Conservation (phyloP, 495 filamentous ascomycete species). For the Parmelia sp. region DNA sequence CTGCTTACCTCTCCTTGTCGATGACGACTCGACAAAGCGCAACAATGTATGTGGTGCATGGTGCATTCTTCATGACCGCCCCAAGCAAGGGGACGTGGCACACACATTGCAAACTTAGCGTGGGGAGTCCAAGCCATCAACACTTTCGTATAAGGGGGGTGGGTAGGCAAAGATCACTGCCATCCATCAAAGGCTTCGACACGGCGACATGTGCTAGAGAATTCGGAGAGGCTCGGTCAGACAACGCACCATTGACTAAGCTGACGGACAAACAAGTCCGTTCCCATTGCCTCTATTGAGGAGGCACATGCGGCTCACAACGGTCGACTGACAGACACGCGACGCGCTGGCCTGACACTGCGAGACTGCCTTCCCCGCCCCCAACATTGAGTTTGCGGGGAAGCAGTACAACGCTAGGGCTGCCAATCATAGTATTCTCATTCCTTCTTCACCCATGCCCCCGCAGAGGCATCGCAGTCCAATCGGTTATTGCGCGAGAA, state of each 20-base stretch:
- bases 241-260: neutral
- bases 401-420: neutral
- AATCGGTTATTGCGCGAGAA: neutral
- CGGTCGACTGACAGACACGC: neutral
- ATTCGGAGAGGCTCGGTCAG: neutral
- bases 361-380: conserved; percentile 1
- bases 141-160: neutral
- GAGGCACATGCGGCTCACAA: neutral
- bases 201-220: neutral
- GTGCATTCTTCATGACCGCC: neutral
- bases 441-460: no score
- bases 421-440: neutral
- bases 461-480: no score
- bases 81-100: neutral
- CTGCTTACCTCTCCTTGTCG: neutral
- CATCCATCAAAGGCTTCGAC: neutral
- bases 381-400: neutral
- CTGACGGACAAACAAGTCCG: neutral
- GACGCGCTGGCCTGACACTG: no score
- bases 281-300: neutral
- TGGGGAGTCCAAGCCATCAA: neutral
- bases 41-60: no score
- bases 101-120: neutral
- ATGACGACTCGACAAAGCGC: neutral
- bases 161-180: neutral